These are phyloP conservation scores for Cynanchum wilfordii DNA, from an alignment of 257 asterid species.

Conservation along the genomic window DNA sequence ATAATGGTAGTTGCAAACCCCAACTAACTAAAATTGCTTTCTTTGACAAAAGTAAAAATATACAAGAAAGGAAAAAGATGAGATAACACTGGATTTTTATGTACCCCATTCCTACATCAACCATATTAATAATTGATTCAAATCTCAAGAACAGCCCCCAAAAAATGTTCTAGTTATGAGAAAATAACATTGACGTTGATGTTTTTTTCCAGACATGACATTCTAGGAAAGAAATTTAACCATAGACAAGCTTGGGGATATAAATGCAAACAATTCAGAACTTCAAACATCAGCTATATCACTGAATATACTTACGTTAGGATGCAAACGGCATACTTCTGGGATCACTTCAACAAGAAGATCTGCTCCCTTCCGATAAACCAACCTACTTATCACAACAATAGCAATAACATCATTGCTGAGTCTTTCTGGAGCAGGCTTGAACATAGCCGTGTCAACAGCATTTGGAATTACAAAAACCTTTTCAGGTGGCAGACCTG, in stretches of 20 bases:
- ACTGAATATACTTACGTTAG: constrained; percentile 49
- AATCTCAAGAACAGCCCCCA: not conserved
- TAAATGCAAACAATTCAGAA: not conserved
- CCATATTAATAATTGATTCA: not conserved
- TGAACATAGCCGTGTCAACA: constrained; percentile 96
- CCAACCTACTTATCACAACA: constrained; percentile 89
- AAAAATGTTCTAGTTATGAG: not conserved
- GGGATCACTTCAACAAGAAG: constrained; percentile 95
- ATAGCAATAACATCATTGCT: constrained; percentile 60
- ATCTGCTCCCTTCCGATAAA: constrained; percentile 91
- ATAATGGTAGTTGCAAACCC: not conserved
- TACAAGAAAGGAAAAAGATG: not conserved
- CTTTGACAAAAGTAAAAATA: not conserved
- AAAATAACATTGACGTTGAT: not conserved
- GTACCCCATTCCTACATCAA: not conserved
- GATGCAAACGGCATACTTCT: constrained; percentile 76
- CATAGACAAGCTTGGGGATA: not conserved
- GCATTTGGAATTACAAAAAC: constrained; percentile 95
- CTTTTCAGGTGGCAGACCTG: constrained; percentile 94
- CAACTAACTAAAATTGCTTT: not conserved
- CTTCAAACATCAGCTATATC: not conserved
- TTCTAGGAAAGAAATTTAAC: not conserved
- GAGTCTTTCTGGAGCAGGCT: constrained; percentile 70
- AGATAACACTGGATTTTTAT: not conserved
- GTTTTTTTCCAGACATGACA: not conserved